Percentiles rank a stretch among this genome's conserved stretches.
Evolutionary conservation across 2,329 filamentous ascomycete genomes (phyloP).

Genomic region (Tolypocladium tropicale): DNA sequence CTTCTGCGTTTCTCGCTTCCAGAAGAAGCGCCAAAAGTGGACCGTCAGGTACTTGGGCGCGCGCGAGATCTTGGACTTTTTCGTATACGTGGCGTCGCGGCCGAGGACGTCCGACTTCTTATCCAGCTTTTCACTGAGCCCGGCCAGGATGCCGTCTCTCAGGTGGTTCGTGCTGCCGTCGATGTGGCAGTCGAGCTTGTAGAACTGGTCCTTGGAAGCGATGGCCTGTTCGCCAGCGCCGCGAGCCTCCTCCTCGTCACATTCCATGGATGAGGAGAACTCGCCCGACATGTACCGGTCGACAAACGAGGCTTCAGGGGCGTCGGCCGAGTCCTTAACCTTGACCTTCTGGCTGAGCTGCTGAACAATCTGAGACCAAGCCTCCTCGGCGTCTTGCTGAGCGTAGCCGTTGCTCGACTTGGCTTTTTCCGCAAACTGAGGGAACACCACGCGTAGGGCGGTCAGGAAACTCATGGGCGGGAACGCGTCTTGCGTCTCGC

Average conservation of each 20-base stretch:
- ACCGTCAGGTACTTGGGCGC: conserved; percentile 93
- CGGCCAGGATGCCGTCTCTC: conserved; percentile 74
- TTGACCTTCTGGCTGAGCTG: conserved; percentile 72
- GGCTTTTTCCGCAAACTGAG: conserved; percentile 85
- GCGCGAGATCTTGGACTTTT: conserved; percentile 79
- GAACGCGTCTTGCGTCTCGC: conserved; percentile 78
- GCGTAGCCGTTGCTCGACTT: conserved; percentile 77
- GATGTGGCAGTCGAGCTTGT: conserved; percentile 96
- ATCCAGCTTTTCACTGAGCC: conserved; percentile 79
- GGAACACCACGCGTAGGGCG: conserved; percentile 67
- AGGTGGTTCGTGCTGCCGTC: conserved; percentile 79
- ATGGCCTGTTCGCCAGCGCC: conserved; percentile 63
- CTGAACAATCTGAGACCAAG: conserved; percentile 89
- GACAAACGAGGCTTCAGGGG: conserved; percentile 59
- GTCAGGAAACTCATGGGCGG: conserved; percentile 74
- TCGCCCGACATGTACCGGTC: conserved; percentile 83
- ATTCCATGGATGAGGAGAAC: conserved; percentile 69
- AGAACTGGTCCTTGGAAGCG: conserved; percentile 62
- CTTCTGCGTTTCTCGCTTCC: conserved; percentile 90
- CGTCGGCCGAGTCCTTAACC: conserved; percentile 41
- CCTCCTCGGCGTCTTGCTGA: conserved; percentile 98
- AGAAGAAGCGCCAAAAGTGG: conserved; percentile 97
- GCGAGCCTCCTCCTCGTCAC: conserved; percentile 69
- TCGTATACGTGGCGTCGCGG: conserved; percentile 77
- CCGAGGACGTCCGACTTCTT: conserved; percentile 73